phyloP scores from a whole-genome alignment of 1,284 basidiomycete genomes.

The Rhodotorula sp. region DNA sequence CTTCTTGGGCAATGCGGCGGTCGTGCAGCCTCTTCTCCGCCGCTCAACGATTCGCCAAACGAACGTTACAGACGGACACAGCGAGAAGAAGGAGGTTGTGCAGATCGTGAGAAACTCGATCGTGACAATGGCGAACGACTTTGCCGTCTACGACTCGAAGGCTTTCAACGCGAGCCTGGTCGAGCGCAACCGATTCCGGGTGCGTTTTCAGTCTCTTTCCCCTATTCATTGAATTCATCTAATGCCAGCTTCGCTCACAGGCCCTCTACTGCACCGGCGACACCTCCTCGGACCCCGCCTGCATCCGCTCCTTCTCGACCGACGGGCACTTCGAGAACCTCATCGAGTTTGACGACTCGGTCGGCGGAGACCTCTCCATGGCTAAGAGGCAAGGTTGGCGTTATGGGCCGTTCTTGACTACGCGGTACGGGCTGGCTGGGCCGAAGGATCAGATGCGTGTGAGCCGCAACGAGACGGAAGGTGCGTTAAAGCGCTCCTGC shows the following conservation, averaged over 20 bases:
- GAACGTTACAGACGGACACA: neutral
- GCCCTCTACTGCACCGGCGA: neutral
- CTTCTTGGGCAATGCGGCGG: slow-evolving; percentile 1
- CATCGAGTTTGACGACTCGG: slow-evolving; percentile 9
- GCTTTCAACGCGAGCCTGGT: neutral
- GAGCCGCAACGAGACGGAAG: neutral
- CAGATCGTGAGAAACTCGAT: neutral
- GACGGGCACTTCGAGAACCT: slow-evolving; percentile 9
- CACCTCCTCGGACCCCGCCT: neutral
- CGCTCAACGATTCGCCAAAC: neutral
- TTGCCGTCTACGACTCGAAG: slow-evolving; percentile 1
- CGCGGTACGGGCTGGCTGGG: neutral
- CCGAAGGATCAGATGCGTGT: neutral
- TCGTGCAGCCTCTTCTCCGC: neutral
- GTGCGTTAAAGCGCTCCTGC: neutral
- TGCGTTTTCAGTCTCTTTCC: neutral
- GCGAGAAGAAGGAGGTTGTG: no score
- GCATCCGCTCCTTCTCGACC: neutral
- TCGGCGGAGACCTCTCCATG: neutral
- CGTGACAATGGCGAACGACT: neutral
- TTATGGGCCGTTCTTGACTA: slow-evolving; percentile 3
- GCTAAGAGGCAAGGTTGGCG: neutral
- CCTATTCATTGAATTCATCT: no score
- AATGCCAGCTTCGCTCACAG: neutral
- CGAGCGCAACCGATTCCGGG: neutral